Evolutionary conservation across 164 flowering plant species (phyloP), one percentile per base, ranked within the genome.

Genomic region (Magnolia officinalis): DNA sequence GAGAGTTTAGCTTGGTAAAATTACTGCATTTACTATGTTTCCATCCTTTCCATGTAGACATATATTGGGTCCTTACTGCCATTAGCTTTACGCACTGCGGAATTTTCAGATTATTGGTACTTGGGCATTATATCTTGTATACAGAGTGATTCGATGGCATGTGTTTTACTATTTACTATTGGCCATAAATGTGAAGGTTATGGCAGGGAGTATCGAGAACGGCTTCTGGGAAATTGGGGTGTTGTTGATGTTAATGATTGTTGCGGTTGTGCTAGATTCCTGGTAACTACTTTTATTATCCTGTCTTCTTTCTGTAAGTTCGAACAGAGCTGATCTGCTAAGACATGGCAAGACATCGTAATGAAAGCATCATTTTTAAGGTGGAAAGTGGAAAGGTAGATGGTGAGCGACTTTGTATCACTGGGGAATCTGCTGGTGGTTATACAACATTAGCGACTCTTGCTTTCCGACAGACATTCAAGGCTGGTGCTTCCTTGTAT

Each of bases 381-480:
- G 97, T 90, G 81, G 92, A 90, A 24, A 84, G 79, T 74, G 97
- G 97, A 79, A 92, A 85, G 84, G 99, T 85, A 61, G 99, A 96
- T 83, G 85, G 85, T 1, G 81, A 86, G 58, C 87, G 97, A 29
- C 86, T 94, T 16, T 94, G 98, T 72, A 90, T 94, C 23, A 90
- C 95, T 63, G 99, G 99, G 73, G 87, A 87, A 71, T 96, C 99
- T 78, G 99, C 99, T 74, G 99, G 98, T 79, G 98, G 99, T 37
- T 96, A 90, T 83, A 94, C 98, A 76, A 94, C 98, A 72, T 82
- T 96, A 78, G 98, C 98, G 81, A 88, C 97, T 78, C 97, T 96
- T 82, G 97, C 97, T 68, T 96, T 96, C 76, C 91, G 81, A 78
- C 83, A 92, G 37, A 88, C 84, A 16, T 96, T 96, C 78, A 94